phyloP scores from a whole-genome alignment of 1,284 basidiomycete genomes.

The Heliocybe sulcata region DNA sequence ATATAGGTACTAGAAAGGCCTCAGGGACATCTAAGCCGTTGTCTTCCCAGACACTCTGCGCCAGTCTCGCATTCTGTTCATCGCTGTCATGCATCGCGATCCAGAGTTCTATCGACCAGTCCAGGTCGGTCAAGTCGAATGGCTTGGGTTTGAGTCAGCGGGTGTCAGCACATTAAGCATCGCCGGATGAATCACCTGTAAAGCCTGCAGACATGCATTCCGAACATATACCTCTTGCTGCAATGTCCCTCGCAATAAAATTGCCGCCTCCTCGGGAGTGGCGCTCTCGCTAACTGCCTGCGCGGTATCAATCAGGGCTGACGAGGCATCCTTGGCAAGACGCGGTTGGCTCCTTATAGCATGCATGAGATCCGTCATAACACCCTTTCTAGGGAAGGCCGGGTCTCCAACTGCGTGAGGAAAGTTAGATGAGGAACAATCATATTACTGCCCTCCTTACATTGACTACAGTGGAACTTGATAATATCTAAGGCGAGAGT shows the following conservation, averaged over 20 bases:
- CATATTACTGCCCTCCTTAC: constrained; percentile 34
- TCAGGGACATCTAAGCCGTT: constrained; percentile 91
- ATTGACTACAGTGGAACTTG: constrained; percentile 81
- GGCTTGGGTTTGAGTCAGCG: constrained; percentile 41
- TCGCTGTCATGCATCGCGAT: constrained; percentile 90
- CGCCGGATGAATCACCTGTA: constrained; percentile 52
- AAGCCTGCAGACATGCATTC: constrained; percentile 85
- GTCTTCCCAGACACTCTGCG: constrained; percentile 88
- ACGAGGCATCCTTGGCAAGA: constrained; percentile 82
- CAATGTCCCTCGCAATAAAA: constrained; percentile 72
- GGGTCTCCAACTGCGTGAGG: constrained; percentile 47
- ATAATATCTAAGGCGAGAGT: constrained; percentile 82
- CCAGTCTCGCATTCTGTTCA: constrained; percentile 85
- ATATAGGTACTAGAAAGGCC: constrained; percentile 55
- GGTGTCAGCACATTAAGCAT: not conserved
- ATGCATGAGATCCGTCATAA: constrained; percentile 70
- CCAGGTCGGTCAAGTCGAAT: constrained; percentile 91
- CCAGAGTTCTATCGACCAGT: constrained; percentile 89
- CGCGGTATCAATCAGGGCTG: constrained; percentile 78
- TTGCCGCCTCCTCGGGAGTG: constrained; percentile 52
- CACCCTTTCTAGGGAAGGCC: constrained; percentile 67
- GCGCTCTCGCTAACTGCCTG: constrained; percentile 74
- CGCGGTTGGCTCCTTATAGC: constrained; percentile 77
- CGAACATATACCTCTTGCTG: constrained; percentile 88
- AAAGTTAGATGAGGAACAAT: constrained; percentile 1